Evolutionary conservation across 2,329 filamentous ascomycete species (phyloP), one percentile per base, ranked within the genome.

Genomic region (Sarocladium kiliense): DNA sequence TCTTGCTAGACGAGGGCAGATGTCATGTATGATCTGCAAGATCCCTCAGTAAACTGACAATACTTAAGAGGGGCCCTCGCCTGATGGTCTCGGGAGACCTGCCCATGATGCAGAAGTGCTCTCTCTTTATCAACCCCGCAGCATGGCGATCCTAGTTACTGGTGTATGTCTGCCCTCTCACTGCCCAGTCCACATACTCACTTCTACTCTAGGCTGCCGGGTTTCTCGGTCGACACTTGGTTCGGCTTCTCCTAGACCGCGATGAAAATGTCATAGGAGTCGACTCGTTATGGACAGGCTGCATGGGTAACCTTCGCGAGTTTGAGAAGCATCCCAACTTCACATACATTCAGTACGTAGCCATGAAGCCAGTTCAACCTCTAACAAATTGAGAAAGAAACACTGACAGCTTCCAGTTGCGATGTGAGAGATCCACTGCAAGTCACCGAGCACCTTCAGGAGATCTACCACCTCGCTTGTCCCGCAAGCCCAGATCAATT

Each of bases 401-500:
- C 1, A 12, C 18, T 34, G 41, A 37, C n/a, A 54, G 42, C 36
- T 39, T n/a, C 36, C 36, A 58, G 57, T 3, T 47, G 53, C 54
- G 57, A 59, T 30, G 54, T 59, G 3, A 21, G 57, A 39, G 54
- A 55, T 2, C 32, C 47, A 2, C 34, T 59, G 2, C 57, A 55
- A 10, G 45, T 55, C 11, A 25, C 57, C 23, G 54, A 44, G 25
- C 26, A 50, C 27, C 3, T 59, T 5, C 45, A 57, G 14, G 47
- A 57, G 25, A 57, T 59, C 23, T 59, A 59, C 32, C 57, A 59
- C 41, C 55, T 59, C 14, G 57, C 57, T 5, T 57, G 57, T 32
- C 57, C 57, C 1, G 57, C 57, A 3, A 59, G 57, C 53, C 57
- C 57, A 18, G 55, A 57, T 39, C 53, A 57, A 26, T 59, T 59